Evolutionary conservation across 2,329 filamentous ascomycete species (phyloP).

Genomic region (Sclerotinia glacialis): DNA sequence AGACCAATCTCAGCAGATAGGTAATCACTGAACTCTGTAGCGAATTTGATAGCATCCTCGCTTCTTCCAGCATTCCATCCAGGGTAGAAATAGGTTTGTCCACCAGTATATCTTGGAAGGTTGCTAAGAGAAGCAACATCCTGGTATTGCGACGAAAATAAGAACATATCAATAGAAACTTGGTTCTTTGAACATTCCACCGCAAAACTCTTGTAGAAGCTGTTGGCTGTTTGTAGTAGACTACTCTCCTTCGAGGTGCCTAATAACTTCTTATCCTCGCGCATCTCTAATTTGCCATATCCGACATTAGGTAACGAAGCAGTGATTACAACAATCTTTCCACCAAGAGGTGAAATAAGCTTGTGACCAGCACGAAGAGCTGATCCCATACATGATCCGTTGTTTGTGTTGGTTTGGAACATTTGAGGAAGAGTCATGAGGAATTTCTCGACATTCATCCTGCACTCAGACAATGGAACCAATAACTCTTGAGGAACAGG

Average conservation of each 20-base stretch:
- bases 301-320: constrained; percentile 88
- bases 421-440: constrained; percentile 87
- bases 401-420: constrained; percentile 93
- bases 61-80: constrained; percentile 90
- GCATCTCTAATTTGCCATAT: constrained; percentile 83
- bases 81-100: constrained; percentile 97
- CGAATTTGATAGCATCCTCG: constrained; percentile 97
- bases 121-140: constrained; percentile 96
- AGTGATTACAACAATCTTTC: constrained; percentile 89
- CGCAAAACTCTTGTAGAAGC: constrained; percentile 98
- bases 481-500: constrained; percentile 90
- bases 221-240: constrained; percentile 86
- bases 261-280: constrained; percentile 93
- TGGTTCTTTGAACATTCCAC: constrained; percentile 99
- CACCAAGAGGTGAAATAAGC: constrained; percentile 88
- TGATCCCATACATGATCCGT: constrained; percentile 89
- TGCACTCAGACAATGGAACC: constrained; percentile 83
- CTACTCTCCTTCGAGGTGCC: constrained; percentile 89
- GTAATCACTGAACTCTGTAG: constrained; percentile 93
- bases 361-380: constrained; percentile 92
- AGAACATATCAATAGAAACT: constrained; percentile 97
- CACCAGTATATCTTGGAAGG: constrained; percentile 90
- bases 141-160: constrained; percentile 94
- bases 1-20: constrained; percentile 95
- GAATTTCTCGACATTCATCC: constrained; percentile 88